A percentile compares a stretch with the other conserved stretches of the same genome.
Conservation (phyloP, 495 filamentous ascomycete genomes). For the Aspergillus sclerotioniger region DNA sequence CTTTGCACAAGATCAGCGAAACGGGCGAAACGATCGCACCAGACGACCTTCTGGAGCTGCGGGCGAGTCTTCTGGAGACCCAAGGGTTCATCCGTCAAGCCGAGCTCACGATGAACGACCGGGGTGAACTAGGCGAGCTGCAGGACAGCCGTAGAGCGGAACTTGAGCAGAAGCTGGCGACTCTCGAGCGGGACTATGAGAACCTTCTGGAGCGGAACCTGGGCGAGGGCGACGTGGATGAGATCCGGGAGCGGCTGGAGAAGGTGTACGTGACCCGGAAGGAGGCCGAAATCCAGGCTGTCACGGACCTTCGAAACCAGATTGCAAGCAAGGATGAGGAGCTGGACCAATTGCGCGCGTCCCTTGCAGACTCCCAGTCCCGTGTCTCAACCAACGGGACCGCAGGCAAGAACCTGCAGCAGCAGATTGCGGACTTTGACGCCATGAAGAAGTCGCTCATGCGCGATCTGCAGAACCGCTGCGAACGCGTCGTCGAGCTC, state of each 20-base stretch:
- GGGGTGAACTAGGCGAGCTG: constrained; percentile 57
- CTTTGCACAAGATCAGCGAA: constrained; percentile 70
- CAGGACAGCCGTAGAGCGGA: constrained; percentile 65
- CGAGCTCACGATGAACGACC: constrained; percentile 74
- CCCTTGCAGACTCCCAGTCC: constrained; percentile 71
- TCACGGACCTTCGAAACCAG: constrained; percentile 70
- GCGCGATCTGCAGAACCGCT: constrained; percentile 97
- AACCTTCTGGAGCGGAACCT: constrained; percentile 77
- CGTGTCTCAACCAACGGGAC: constrained; percentile 61
- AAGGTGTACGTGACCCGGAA: constrained; percentile 72
- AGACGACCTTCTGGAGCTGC: constrained; percentile 74
- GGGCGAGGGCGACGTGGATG: constrained; percentile 71
- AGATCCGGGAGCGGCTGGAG: constrained; percentile 75
- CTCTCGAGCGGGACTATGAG: constrained; percentile 78
- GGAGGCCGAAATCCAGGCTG: constrained; percentile 64
- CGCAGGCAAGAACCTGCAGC: constrained; percentile 90
- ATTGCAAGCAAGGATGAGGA: constrained; percentile 71
- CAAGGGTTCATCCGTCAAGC: constrained; percentile 92
- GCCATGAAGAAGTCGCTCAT: constrained; percentile 99
- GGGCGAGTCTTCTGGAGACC: constrained; percentile 75
- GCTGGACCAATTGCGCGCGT: constrained; percentile 68
- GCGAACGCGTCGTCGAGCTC: constrained; percentile 94
- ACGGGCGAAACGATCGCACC: constrained; percentile 76
- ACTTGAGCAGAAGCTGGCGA: constrained; percentile 69
- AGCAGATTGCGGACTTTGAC: constrained; percentile 97